Evolutionary conservation across 176 grass and related monocot genomes (phyloP).

Genomic region (Ensete glaucum): DNA sequence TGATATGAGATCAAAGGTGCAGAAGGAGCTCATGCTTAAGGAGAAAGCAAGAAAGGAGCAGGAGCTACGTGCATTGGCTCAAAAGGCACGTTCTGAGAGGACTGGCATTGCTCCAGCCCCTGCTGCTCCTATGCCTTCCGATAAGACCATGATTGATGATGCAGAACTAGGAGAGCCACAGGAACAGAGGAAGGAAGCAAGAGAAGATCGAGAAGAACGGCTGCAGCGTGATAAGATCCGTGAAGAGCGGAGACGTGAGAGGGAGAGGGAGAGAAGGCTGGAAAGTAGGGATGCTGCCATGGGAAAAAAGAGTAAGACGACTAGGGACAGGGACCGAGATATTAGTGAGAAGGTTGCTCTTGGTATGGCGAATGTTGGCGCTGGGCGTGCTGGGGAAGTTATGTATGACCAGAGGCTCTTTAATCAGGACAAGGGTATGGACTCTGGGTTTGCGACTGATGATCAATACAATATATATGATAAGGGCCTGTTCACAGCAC

Average conservation of each 20-base stretch:
- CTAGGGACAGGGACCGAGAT: conserved; percentile 83
- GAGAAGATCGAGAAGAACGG: conserved; percentile 74
- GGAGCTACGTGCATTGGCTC: conserved; percentile 78
- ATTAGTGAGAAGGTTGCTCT: conserved; percentile 92
- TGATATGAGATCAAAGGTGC: conserved; percentile 89
- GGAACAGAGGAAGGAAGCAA: conserved; percentile 63
- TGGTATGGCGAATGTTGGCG: conserved; percentile 73
- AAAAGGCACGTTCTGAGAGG: conserved; percentile 87
- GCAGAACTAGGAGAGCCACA: conserved; percentile 39
- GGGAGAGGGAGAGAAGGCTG: conserved; percentile 86
- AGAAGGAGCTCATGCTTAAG: conserved; percentile 78
- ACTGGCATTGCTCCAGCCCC: conserved; percentile 59
- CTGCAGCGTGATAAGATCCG: conserved; percentile 86
- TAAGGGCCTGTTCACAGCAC: conserved; percentile 75
- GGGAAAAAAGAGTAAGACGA: conserved; percentile 89
- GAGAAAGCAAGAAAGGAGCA: conserved; percentile 97
- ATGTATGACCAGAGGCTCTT: conserved; percentile 98
- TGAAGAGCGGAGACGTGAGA: conserved; percentile 71
- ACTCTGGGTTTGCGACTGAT: conserved; percentile 82
- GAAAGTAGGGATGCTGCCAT: conserved; percentile 72
- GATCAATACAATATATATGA: conserved; percentile 88
- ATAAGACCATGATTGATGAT: conserved; percentile 35
- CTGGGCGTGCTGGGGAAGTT: conserved; percentile 60
- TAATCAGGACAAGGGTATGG: conserved; percentile 99
- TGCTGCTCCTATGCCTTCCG: conserved; percentile 13